phyloP scores from a whole-genome alignment of 192 early-diverging fungal genomes.

The Coemansia sp. region DNA sequence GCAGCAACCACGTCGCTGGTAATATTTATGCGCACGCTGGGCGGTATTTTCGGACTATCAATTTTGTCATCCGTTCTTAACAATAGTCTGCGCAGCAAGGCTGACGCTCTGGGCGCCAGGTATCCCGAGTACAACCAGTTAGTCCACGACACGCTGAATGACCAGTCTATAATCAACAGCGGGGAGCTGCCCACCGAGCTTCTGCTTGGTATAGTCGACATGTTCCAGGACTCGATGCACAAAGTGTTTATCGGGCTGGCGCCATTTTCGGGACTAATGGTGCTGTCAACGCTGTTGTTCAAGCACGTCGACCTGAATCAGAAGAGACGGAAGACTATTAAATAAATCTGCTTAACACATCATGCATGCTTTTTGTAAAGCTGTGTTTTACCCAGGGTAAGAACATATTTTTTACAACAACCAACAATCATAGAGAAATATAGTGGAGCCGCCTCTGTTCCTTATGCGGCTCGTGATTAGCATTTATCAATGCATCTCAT shows the following conservation, averaged over 20 bases:
- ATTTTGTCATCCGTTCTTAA: constrained; percentile 61
- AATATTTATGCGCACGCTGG: constrained; percentile 64
- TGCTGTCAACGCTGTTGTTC: constrained; percentile 43
- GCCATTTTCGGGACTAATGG: constrained; percentile 54
- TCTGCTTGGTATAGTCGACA: constrained; percentile 37
- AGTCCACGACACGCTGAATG: constrained; percentile 50
- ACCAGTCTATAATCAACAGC: constrained; percentile 42
- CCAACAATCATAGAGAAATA: too few species aligned
- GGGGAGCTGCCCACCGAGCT: constrained; percentile 41
- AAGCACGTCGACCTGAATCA: constrained; percentile 29
- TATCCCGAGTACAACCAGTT: constrained; percentile 48
- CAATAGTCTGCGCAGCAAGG: constrained; percentile 52
- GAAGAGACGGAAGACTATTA: constrained; percentile 37
- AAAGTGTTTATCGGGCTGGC: constrained; percentile 56
- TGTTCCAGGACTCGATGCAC: constrained; percentile 57
- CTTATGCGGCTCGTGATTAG: too few species aligned
- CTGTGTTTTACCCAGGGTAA: too few species aligned
- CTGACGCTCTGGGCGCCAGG: constrained; percentile 14
- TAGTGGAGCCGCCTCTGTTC: too few species aligned
- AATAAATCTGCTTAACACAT: constrained; percentile 10
- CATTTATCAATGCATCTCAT: too few species aligned
- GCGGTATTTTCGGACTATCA: constrained; percentile 60
- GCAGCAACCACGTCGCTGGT: constrained; percentile 64
- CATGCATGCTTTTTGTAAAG: too few species aligned
- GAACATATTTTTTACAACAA: too few species aligned